These are phyloP conservation scores for Prunella vulgaris DNA, from an alignment of 257 asterid genomes.

Conservation along the genomic window DNA sequence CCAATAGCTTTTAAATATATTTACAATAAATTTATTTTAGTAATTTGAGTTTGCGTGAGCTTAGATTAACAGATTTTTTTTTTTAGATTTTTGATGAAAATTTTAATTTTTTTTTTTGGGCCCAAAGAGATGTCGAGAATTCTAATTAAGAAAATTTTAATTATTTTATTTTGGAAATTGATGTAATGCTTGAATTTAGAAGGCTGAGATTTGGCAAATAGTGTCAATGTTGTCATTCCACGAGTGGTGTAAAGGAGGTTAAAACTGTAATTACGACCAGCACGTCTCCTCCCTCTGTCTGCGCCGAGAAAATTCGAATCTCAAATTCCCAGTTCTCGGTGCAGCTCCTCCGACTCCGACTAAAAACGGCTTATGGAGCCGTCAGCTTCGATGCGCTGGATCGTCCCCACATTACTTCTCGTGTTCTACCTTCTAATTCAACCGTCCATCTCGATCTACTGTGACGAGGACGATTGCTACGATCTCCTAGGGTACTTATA, in stretches of 20 bases:
- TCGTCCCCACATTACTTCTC: constrained; percentile 35
- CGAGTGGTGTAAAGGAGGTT: constrained; percentile 8
- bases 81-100: no score
- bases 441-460: constrained; percentile 76
- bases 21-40: no score
- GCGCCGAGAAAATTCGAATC: constrained; percentile 12
- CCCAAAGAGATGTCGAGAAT: neutral
- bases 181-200: neutral
- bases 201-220: neutral
- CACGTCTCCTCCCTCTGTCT: neutral
- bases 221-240: neutral
- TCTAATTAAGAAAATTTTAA: no score
- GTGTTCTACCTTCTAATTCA: constrained; percentile 50
- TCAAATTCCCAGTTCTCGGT: neutral
- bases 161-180: neutral
- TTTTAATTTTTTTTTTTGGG: neutral
- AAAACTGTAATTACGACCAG: constrained; percentile 9
- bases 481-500: constrained; percentile 74
- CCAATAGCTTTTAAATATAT: no score
- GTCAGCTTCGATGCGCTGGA: constrained; percentile 47
- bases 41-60: no score
- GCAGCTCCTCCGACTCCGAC: constrained; percentile 2
- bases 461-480: constrained; percentile 94
- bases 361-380: constrained; percentile 51
- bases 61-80: no score